A percentile compares a stretch with the other conserved stretches of the same genome.
These are phyloP conservation scores for Diaporthe batatas DNA, from an alignment of 2,329 filamentous ascomycete species.

Conservation along the genomic window DNA sequence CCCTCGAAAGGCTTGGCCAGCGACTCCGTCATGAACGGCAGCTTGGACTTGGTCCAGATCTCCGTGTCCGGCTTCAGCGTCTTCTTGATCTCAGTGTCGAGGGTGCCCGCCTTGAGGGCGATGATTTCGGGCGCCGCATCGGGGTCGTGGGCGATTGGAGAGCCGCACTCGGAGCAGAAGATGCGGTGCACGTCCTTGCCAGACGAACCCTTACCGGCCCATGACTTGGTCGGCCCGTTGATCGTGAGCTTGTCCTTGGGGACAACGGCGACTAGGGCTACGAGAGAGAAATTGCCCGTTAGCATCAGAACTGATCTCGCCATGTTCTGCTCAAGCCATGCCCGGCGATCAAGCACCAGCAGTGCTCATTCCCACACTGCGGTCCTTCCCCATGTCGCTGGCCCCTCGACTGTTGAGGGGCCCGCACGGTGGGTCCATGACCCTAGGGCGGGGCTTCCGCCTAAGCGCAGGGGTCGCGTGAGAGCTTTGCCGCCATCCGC, in stretches of 20 bases:
- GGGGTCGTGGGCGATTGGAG: conserved; percentile 78
- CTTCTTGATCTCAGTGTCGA: conserved; percentile 76
- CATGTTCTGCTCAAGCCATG: neutral
- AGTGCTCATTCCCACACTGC: neutral
- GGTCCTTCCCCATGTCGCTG: neutral
- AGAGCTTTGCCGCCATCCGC: conserved; percentile 25
- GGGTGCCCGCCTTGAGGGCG: conserved; percentile 75
- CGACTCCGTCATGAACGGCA: conserved; percentile 77
- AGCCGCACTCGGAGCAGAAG: conserved; percentile 78
- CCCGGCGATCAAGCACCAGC: neutral
- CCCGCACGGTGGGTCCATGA: neutral
- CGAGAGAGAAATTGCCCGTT: neutral
- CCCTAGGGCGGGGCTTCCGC: neutral
- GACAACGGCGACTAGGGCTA: conserved; percentile 75
- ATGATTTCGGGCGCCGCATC: conserved; percentile 79
- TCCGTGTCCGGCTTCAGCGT: conserved; percentile 76
- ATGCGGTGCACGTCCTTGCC: conserved; percentile 75
- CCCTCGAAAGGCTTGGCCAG: conserved; percentile 73
- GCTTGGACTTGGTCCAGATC: conserved; percentile 78
- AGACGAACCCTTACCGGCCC: conserved; percentile 69
- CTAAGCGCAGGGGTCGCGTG: conserved; percentile 16
- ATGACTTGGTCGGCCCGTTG: conserved; percentile 75
- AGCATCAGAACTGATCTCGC: neutral
- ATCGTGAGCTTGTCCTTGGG: conserved; percentile 75
- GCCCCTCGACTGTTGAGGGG: neutral